Base-by-base conservation (phyloP, 2,329 filamentous ascomycete genomes). In the Penicillium sp. region DNA sequence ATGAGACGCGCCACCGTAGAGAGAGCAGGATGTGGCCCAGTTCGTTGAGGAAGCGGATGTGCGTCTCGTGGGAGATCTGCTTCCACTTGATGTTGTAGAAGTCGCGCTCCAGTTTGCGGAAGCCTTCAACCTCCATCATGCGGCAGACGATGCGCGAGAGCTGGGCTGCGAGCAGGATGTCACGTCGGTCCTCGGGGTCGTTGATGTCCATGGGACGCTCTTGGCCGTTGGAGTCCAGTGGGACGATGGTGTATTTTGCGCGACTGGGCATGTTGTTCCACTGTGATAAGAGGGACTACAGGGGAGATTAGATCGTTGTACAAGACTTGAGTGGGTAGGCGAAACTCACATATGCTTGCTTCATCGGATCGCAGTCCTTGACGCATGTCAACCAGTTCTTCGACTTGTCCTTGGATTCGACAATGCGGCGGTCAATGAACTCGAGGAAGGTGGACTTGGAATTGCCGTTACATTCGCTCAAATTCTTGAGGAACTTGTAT, bases 191-290 rank as follows among this genome's bases (percentile, higher is more conserved):
- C 12, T 69, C 65, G 1, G 61, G 55, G 42, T 66, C 61, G 49
- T 62, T 63, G 28, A 72, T 67, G 50, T 75, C 67, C 65, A 75
- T 69, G 9, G 63, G 59, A n/a, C 63, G 65, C 50, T 72, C 67
- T 33, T 65, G 50, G 35, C 45, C 61, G 8, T 53, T 57, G 8
- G 56, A 44, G 12, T 69, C 59, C 1, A 66, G 43, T 8, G 65
- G 59, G 23, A 74, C 65, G 43, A 73, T 70, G 38, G 67, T 71
- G 54, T 75, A 75, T 31, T 67, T 67, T 15, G 72, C 72, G 18
- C 72, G 71, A 46, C 72, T 74, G 6, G 73, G 72, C 73, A 75
- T 75, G 53, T 73, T 74, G 55, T 73, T 73, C 67, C 72, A 70
- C 46, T 65, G 66, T 7, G 71, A 73, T 13, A 75, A 68, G 5